Evolutionary conservation across 805 yeast species (phyloP).

Genomic region (Suhomyces faveliae): DNA sequence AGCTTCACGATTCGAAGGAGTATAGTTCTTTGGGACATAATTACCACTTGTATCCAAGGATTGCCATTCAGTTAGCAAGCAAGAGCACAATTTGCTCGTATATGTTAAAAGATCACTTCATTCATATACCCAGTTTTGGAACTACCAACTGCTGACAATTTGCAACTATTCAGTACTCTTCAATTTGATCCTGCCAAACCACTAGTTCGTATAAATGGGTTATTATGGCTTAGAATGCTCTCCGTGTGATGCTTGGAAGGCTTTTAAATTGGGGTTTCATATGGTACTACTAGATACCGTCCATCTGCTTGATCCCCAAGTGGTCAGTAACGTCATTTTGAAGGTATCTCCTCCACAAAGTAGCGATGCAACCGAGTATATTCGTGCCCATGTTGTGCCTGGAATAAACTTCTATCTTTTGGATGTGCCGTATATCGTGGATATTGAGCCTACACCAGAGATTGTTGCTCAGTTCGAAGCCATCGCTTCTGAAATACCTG

Average conservation of each 20-base stretch:
- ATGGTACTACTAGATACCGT: not conserved
- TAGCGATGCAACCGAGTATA: not conserved
- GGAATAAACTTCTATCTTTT: not conserved
- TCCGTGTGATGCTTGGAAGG: not conserved
- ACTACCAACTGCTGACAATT: not conserved
- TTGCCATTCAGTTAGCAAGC: too few relatives aligned
- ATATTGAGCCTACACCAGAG: not conserved
- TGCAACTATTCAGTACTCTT: not conserved
- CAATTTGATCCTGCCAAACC: too few relatives aligned
- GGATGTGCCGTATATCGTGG: not conserved
- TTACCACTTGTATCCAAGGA: too few relatives aligned
- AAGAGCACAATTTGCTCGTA: too few relatives aligned
- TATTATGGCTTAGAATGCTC: not conserved
- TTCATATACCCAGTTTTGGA: too few relatives aligned
- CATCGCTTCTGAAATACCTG: not conserved
- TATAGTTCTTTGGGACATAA: too few relatives aligned
- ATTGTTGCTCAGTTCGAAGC: not conserved
- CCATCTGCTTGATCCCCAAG: not conserved
- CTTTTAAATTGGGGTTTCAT: not conserved
- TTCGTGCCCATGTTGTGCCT: not conserved
- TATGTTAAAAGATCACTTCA: too few relatives aligned
- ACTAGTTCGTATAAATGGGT: too few relatives aligned
- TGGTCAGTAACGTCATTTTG: not conserved
- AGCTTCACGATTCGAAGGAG: too few relatives aligned
- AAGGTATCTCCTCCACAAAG: not conserved